phyloP scores from a whole-genome alignment of 176 grass and related monocot species.

The Zizania latifolia region DNA sequence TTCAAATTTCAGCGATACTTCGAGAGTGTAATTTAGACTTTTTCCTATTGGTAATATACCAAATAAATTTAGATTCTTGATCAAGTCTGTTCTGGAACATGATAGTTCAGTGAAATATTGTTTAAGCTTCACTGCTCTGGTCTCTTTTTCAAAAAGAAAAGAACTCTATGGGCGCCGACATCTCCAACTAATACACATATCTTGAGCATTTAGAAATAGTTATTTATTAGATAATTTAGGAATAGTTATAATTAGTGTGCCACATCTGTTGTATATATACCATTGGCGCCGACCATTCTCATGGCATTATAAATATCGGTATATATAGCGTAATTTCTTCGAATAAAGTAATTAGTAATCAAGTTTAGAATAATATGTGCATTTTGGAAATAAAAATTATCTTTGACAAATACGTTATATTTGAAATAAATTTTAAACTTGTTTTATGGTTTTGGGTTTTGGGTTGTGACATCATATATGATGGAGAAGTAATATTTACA shows the following conservation, averaged over 20 bases:
- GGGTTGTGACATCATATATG: no score
- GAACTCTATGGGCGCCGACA: background rate
- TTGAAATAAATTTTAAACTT: no score
- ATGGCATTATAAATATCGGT: background rate
- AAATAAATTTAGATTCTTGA: background rate
- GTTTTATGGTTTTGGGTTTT: no score
- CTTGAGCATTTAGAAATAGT: slow-evolving; percentile 6
- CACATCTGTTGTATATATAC: slow-evolving; percentile 15
- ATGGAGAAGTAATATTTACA: background rate
- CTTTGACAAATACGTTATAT: no score
- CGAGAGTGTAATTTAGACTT: no score
- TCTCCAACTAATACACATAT: slow-evolving; percentile 1
- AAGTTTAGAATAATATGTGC: no score
- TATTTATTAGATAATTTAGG: background rate
- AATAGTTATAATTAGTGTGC: background rate
- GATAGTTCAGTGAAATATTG: background rate
- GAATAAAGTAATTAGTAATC: no score
- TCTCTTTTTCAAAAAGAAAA: background rate
- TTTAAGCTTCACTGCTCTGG: background rate
- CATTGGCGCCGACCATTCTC: background rate
- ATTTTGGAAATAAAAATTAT: no score
- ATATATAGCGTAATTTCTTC: no score
- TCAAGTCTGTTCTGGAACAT: slow-evolving; percentile 1
- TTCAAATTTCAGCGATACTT: no score
- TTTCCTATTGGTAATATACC: background rate